phyloP scores from a whole-genome alignment of 345 rosid species.

The thale cress (Arabidopsis thaliana) region TAIR10.1 NC_003076.8:19869001-19869500 shows the following conservation, averaged over 20 bases:
- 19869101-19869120: not conserved
- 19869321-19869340: not conserved
- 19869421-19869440: conserved; percentile 4
- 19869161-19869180: not conserved
- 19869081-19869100: not conserved
- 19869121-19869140: not conserved
- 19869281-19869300: not conserved
- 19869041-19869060: not conserved
- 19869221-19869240: not conserved
- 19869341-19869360: not conserved
- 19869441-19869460: conserved; percentile 21
- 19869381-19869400: not conserved
- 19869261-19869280: not conserved
- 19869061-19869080: conserved; percentile 16
- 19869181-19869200: not conserved
- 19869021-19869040: not conserved
- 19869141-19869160: not conserved
- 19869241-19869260: not conserved
- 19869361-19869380: not conserved
- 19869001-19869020: not conserved
- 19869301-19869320: no score
- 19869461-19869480: not conserved
- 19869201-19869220: not conserved
- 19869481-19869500: conserved; percentile 3
- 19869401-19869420: not conserved